Evolutionary conservation across 192 early-diverging fungal species (phyloP).

Genomic region (Dissophora ornata): DNA sequence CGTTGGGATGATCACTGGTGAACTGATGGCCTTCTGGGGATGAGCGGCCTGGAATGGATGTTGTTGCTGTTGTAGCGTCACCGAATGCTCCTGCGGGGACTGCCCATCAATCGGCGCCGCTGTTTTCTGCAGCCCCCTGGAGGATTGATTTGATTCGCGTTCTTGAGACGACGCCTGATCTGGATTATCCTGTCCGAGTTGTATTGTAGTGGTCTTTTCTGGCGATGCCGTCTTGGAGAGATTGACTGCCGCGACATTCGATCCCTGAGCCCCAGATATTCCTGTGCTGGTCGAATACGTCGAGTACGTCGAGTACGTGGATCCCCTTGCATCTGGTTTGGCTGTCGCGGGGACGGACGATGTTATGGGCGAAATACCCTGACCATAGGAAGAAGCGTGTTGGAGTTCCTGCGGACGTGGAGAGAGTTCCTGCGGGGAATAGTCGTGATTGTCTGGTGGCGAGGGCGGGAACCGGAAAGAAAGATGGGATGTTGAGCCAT

Average conservation of each 20-base stretch:
- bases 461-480: conserved; percentile 20
- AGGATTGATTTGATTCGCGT: not conserved
- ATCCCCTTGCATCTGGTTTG: too few relatives aligned
- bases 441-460: not conserved
- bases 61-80: not conserved
- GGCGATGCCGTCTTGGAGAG: too few relatives aligned
- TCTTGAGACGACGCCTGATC: not conserved
- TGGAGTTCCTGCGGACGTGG: not conserved
- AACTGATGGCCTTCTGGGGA: conserved; percentile 23
- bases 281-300: too few relatives aligned
- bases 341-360: too few relatives aligned
- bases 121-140: not conserved
- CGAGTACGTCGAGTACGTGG: too few relatives aligned
- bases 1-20: conserved; percentile 42
- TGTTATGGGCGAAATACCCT: too few relatives aligned
- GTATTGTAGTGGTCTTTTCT: too few relatives aligned
- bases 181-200: too few relatives aligned
- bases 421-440: not conserved
- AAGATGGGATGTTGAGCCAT: conserved; percentile 11
- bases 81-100: not conserved
- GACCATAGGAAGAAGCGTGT: too few relatives aligned
- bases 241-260: conserved; percentile 10
- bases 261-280: not conserved
- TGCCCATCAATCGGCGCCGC: not conserved
- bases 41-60: conserved; percentile 32